Conservation (phyloP, 1,284 basidiomycete species). For the Stereum hirsutum region DNA sequence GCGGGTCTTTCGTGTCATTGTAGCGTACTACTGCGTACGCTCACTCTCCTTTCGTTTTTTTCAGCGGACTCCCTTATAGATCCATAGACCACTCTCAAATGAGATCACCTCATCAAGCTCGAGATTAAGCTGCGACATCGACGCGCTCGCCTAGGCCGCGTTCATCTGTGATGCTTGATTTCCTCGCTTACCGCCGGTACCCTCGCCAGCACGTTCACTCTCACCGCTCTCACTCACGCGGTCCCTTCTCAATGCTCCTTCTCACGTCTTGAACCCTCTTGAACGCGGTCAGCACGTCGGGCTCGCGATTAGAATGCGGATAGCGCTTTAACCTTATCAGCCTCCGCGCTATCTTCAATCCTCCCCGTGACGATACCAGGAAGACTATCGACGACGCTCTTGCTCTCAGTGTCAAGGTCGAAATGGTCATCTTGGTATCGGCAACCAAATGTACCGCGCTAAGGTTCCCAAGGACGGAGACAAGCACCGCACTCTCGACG, state of each 20-base stretch:
- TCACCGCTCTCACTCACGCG: too few relatives aligned
- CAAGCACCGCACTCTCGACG: constrained; percentile 78
- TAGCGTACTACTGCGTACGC: too few relatives aligned
- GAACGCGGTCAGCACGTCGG: constrained; percentile 85
- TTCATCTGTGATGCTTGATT: too few relatives aligned
- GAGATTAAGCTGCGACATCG: too few relatives aligned
- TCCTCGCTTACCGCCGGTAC: too few relatives aligned
- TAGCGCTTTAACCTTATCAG: constrained; percentile 95
- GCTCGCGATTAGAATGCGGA: constrained; percentile 77
- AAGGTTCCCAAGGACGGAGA: constrained; percentile 90
- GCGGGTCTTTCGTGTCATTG: too few relatives aligned
- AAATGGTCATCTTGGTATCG: constrained; percentile 98
- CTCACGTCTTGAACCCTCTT: constrained; percentile 95
- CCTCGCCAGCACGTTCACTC: too few relatives aligned
- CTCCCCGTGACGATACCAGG: constrained; percentile 97
- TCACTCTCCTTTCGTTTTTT: too few relatives aligned
- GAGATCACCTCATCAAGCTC: too few relatives aligned
- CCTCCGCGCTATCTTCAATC: constrained; percentile 96
- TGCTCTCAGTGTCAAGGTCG: constrained; percentile 94
- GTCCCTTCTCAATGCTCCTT: too few relatives aligned
- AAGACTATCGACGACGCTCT: constrained; percentile 97
- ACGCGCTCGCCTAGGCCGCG: constrained; percentile 98
- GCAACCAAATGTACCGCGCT: constrained; percentile 95
- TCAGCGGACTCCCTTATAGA: too few relatives aligned
- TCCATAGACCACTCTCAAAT: too few relatives aligned